Evolutionary conservation across 371 early-diverging fungal genomes (phyloP).

Genomic region (Saksenaea vasiformis): DNA sequence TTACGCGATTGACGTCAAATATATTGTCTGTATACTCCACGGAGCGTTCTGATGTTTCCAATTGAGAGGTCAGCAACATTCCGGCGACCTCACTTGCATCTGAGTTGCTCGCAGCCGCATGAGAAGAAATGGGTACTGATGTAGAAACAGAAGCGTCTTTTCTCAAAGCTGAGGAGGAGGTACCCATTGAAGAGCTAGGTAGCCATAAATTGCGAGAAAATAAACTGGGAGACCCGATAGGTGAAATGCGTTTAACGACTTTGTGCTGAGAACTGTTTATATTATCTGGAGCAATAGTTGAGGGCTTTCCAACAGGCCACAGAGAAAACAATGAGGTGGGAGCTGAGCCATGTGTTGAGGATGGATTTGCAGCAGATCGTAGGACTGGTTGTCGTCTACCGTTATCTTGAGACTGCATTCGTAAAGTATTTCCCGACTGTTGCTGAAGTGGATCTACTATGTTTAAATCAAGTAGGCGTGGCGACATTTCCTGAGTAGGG

Average conservation of each 20-base stretch:
- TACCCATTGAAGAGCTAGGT: neutral
- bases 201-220: neutral
- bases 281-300: too few species aligned
- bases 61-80: neutral
- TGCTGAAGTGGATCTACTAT: neutral
- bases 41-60: neutral
- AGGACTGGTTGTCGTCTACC: neutral
- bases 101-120: neutral
- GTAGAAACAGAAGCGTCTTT: neutral
- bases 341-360: neutral
- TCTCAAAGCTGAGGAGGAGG: neutral
- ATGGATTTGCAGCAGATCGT: neutral
- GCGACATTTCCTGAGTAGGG: neutral
- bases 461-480: neutral
- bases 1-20: constrained; percentile 8
- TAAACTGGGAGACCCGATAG: neutral
- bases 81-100: neutral
- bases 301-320: neutral
- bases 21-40: neutral
- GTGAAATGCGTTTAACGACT: neutral
- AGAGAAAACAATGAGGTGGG: neutral
- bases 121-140: neutral
- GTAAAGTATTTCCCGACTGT: neutral
- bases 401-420: neutral
- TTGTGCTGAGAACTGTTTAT: neutral